Conservation (phyloP, 1,139 yeast genomes). For the Pichia terricola region DNA sequence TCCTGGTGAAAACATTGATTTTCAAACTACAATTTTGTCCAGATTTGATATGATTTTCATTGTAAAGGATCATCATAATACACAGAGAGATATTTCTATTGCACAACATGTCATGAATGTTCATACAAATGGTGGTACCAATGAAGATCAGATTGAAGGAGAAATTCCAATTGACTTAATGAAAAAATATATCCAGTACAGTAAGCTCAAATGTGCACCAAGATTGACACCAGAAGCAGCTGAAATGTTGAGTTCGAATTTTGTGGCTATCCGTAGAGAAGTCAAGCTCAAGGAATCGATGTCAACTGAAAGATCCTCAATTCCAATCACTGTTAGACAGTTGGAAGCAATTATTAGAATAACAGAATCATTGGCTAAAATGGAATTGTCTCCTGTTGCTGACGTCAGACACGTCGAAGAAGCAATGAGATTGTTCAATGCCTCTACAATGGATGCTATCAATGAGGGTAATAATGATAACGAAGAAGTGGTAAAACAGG, state of each 20-base stretch:
- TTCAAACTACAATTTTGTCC: conserved; percentile 92
- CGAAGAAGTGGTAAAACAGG: conserved; percentile 49
- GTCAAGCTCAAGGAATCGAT: conserved; percentile 74
- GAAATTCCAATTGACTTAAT: conserved; percentile 85
- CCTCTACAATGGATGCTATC: conserved; percentile 97
- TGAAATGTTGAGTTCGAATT: conserved; percentile 86
- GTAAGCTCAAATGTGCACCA: conserved; percentile 88
- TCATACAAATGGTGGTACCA: conserved; percentile 67
- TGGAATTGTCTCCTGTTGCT: conserved; percentile 76
- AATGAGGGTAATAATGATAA: conserved; percentile 41
- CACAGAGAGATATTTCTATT: conserved; percentile 73
- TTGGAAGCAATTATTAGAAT: conserved; percentile 95
- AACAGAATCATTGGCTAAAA: conserved; percentile 86
- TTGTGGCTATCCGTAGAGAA: conserved; percentile 80
- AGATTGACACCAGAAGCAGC: conserved; percentile 83
- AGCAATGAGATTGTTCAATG: conserved; percentile 87
- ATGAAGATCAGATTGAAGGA: conserved; percentile 54
- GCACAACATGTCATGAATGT: conserved; percentile 94
- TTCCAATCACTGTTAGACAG: conserved; percentile 96
- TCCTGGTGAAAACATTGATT: conserved; percentile 97
- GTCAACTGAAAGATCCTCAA: conserved; percentile 83
- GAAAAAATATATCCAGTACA: conserved; percentile 89
- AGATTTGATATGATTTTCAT: conserved; percentile 98
- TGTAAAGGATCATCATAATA: conserved; percentile 91
- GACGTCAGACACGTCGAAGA: conserved; percentile 88